Conservation (phyloP, 106 monocot species). For the Triglochin maritima region DNA sequence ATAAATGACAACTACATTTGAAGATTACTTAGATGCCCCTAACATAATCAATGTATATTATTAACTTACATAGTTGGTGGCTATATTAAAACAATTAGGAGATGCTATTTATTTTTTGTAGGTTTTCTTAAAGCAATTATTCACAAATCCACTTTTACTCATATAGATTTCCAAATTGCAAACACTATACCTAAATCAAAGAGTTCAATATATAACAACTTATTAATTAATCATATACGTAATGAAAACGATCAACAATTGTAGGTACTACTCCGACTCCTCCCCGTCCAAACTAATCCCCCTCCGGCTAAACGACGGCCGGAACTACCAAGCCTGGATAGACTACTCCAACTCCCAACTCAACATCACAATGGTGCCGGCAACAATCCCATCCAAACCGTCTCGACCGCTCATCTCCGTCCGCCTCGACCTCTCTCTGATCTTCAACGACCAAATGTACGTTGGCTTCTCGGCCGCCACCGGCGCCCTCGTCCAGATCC, state of each 20-base stretch:
- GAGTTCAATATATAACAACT: no score
- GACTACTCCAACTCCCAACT: conserved; percentile 9
- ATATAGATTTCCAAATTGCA: no score
- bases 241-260: neutral
- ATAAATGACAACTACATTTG: no score
- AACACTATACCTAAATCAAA: no score
- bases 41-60: no score
- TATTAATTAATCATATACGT: no score
- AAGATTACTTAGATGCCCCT: no score
- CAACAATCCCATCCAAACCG: neutral
- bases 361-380: conserved; percentile 9
- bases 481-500: conserved; percentile 5
- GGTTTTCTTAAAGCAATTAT: no score
- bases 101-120: no score
- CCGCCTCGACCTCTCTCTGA: neutral
- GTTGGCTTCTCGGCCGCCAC: conserved; percentile 16
- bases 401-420: conserved; percentile 1
- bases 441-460: conserved; percentile 19
- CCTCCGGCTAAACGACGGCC: conserved; percentile 6
- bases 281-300: conserved; percentile 1
- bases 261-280: neutral
- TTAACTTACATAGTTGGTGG: no score
- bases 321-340: conserved; percentile 15
- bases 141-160: no score
- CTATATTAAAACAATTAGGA: no score